Evolutionary conservation across 108 stramenopile species (phyloP).

Genomic region (Cyclostephanos invisitatus): DNA sequence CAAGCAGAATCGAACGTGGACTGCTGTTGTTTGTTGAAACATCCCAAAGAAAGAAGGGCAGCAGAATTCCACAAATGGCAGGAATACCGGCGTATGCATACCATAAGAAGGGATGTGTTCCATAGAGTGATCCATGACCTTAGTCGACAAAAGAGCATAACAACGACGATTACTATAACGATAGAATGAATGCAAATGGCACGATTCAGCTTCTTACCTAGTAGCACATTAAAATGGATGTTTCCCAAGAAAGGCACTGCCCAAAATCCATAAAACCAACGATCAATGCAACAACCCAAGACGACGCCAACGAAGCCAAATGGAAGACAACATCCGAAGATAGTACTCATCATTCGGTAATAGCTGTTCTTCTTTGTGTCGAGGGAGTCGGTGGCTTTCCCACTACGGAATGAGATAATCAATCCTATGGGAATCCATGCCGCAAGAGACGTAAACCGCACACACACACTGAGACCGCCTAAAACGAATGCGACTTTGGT

Average conservation of each 20-base stretch:
- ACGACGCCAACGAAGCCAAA: constrained; percentile 62
- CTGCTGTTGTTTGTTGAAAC: constrained; percentile 14
- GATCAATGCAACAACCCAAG: constrained; percentile 63
- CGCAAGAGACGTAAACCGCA: constrained; percentile 83
- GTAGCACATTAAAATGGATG: constrained; percentile 85
- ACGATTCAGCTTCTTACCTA: constrained; percentile 36
- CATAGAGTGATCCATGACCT: constrained; percentile 78
- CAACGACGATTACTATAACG: neutral
- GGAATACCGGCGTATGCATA: constrained; percentile 81
- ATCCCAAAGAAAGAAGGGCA: constrained; percentile 65
- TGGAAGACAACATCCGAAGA: constrained; percentile 55
- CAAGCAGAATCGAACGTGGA: constrained; percentile 50
- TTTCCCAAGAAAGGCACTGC: constrained; percentile 81
- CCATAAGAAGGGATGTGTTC: constrained; percentile 85
- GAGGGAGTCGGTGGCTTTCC: neutral
- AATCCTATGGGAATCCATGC: constrained; percentile 80
- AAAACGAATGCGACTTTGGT: constrained; percentile 69
- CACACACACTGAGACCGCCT: constrained; percentile 76
- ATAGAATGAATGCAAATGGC: neutral
- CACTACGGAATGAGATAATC: constrained; percentile 52
- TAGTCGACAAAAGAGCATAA: neutral
- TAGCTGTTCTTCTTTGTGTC: constrained; percentile 11
- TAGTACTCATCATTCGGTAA: constrained; percentile 9
- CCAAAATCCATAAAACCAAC: constrained; percentile 81
- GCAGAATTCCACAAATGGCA: constrained; percentile 64